These are phyloP conservation scores for Luffa aegyptiaca DNA, from an alignment of 306 rosid species.

Conservation along the genomic window DNA sequence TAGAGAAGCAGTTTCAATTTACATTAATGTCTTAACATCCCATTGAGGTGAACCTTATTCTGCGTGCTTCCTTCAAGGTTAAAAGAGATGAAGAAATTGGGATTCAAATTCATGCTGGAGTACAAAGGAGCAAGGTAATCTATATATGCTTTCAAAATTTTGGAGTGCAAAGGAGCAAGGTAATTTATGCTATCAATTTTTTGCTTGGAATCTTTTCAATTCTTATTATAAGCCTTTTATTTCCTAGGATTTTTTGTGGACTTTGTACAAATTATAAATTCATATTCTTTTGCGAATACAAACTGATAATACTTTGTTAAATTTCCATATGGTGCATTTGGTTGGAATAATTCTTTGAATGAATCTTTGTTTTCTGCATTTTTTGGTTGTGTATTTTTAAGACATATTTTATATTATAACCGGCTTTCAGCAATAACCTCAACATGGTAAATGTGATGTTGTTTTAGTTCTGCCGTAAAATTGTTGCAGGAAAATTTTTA, in stretches of 20 bases:
- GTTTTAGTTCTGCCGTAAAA: neutral
- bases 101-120: conserved; percentile 80
- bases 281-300: neutral
- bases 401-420: neutral
- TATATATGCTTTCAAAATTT: neutral
- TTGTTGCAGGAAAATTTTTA: neutral
- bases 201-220: neutral
- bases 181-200: conserved; percentile 9
- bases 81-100: conserved; percentile 99
- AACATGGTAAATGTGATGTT: neutral
- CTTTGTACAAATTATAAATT: neutral
- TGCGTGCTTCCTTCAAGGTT: conserved; percentile 35
- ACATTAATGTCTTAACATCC: neutral
- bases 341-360: neutral
- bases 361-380: neutral
- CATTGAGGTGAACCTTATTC: neutral
- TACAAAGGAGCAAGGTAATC: conserved; percentile 91
- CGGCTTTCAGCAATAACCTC: neutral
- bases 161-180: conserved; percentile 98
- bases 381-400: neutral
- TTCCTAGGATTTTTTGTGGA: neutral
- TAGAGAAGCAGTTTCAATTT: neutral
- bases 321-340: neutral
- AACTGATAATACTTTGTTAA: neutral
- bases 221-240: neutral